Percentiles rank a stretch among this genome's conserved stretches.
Evolutionary conservation across 2,329 filamentous ascomycete species (phyloP).

Genomic region (Fonsecaea erecta): DNA sequence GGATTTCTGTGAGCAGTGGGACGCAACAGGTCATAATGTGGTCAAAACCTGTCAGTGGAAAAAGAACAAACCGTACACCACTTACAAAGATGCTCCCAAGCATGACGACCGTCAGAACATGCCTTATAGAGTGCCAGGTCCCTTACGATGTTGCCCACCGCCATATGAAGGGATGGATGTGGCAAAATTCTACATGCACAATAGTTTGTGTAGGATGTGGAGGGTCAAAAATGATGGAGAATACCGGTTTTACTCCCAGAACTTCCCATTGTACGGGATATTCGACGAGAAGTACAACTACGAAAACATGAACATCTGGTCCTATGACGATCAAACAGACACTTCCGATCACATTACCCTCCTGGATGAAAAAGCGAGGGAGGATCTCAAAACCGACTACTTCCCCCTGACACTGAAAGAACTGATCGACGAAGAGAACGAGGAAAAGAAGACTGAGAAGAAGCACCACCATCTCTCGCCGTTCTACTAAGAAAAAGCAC

Average conservation of each 20-base stretch:
- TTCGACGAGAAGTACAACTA: constrained; percentile 10
- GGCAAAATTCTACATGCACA: background rate
- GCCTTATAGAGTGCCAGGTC: background rate
- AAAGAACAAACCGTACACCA: background rate
- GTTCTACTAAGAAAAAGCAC: background rate
- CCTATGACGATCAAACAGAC: background rate
- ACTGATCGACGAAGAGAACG: background rate
- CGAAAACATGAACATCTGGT: constrained; percentile 4
- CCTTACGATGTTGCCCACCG: background rate
- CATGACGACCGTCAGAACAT: background rate
- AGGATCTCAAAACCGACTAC: background rate
- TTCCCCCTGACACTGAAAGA: background rate
- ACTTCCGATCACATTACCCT: background rate
- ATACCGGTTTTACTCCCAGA: constrained; percentile 8
- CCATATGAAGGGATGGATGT: background rate
- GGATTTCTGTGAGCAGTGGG: constrained; percentile 3
- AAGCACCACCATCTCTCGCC: background rate
- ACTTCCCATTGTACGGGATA: constrained; percentile 7
- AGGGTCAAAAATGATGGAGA: constrained; percentile 5
- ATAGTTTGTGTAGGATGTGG: constrained; percentile 1
- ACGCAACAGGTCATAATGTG: background rate
- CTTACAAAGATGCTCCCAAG: constrained; percentile 1
- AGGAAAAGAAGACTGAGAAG: background rate
- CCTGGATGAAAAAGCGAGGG: background rate
- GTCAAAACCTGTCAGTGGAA: background rate